These are phyloP conservation scores for Emydomyces testavorans DNA, from an alignment of 2,329 filamentous ascomycete species.

Conservation along the genomic window DNA sequence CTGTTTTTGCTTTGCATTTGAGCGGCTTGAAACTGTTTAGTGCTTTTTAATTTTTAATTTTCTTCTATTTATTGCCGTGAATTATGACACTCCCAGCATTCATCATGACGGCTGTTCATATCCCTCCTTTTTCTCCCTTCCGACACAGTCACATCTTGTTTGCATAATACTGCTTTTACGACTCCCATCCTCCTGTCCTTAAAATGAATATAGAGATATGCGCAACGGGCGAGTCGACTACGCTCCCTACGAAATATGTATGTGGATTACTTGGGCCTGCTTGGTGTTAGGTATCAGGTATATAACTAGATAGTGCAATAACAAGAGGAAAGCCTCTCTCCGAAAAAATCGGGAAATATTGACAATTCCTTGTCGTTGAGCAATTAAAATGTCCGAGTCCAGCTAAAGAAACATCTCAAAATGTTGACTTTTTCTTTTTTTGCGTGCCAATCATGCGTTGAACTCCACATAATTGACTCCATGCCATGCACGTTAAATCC, in stretches of 20 bases:
- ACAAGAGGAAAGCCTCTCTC: too few species aligned
- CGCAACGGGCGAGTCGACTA: slow-evolving; percentile 6
- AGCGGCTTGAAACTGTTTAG: background rate
- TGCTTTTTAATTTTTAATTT: background rate
- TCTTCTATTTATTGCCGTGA: background rate
- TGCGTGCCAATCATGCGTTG: too few species aligned
- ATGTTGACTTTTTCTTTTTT: too few species aligned
- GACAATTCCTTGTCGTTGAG: background rate
- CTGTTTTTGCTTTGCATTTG: background rate
- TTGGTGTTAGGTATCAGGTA: background rate
- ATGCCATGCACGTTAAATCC: too few species aligned
- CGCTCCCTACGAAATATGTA: slow-evolving; percentile 4
- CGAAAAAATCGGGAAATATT: too few species aligned
- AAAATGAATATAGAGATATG: slow-evolving; percentile 9
- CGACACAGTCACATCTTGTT: background rate
- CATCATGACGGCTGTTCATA: background rate
- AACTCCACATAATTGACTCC: too few species aligned
- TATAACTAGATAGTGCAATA: background rate
- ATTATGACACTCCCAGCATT: background rate
- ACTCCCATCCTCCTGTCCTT: slow-evolving; percentile 6
- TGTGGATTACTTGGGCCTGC: background rate
- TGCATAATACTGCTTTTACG: background rate
- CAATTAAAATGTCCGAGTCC: too few species aligned
- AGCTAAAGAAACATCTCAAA: too few species aligned
- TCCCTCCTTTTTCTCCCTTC: background rate